Percentiles rank a stretch among this genome's conserved stretches.
phyloP scores from a whole-genome alignment of 352 stramenopile species.

The Phytophthora tentaculata region DNA sequence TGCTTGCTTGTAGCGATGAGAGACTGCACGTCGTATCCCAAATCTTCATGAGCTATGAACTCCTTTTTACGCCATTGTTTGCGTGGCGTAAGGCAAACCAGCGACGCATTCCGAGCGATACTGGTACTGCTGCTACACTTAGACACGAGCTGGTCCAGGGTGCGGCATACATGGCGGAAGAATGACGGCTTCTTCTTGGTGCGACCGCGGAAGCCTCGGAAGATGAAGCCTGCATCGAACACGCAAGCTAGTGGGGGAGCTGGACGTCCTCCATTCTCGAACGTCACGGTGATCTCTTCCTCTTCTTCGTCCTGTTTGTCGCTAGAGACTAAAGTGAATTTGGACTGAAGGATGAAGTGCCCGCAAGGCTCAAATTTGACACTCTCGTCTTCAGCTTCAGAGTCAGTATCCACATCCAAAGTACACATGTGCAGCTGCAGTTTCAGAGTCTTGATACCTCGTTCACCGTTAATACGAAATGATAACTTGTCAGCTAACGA shows the following conservation, averaged over 20 bases:
- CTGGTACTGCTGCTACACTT: slow-evolving; percentile 17
- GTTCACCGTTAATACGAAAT: slow-evolving; percentile 14
- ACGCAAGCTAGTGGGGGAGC: slow-evolving; percentile 44
- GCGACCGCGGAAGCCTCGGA: slow-evolving; percentile 52
- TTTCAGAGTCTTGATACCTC: slow-evolving; percentile 19
- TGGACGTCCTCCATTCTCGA: slow-evolving; percentile 13
- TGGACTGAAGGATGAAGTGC: slow-evolving; percentile 31
- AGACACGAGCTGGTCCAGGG: slow-evolving; percentile 43
- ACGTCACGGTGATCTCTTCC: slow-evolving; percentile 20
- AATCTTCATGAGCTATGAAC: slow-evolving; percentile 47
- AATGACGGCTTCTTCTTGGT: slow-evolving; percentile 56
- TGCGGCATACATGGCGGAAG: slow-evolving; percentile 46
- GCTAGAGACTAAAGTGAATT: slow-evolving; percentile 11
- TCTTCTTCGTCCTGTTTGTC: slow-evolving; percentile 21
- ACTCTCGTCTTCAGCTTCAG: slow-evolving; percentile 13
- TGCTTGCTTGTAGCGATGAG: slow-evolving; percentile 28
- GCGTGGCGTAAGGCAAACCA: slow-evolving; percentile 57
- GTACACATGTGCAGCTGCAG: slow-evolving; percentile 35
- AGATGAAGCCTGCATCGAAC: slow-evolving; percentile 57
- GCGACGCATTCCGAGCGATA: slow-evolving; percentile 3
- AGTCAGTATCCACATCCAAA: slow-evolving; percentile 9
- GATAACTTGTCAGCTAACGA: slow-evolving; percentile 21
- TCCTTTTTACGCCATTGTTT: slow-evolving; percentile 76
- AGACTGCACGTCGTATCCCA: slow-evolving; percentile 43
- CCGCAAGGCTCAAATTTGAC: slow-evolving; percentile 23